Conservation (phyloP, 441 rosid genomes). For the Biscutella auriculata region DNA sequence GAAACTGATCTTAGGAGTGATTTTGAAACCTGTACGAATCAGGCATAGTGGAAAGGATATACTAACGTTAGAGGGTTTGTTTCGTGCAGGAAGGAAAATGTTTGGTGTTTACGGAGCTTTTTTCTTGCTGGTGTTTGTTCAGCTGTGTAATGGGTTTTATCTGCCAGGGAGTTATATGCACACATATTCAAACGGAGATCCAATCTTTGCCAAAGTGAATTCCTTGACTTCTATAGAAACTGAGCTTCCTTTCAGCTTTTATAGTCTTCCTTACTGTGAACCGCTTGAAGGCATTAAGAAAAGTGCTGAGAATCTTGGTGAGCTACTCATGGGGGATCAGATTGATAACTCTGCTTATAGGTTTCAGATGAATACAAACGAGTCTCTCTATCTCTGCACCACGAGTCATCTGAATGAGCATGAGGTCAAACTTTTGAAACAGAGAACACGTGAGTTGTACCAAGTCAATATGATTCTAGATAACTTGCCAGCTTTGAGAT, state of each 20-base stretch:
- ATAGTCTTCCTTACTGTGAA: conserved; percentile 73
- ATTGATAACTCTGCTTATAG: conserved; percentile 81
- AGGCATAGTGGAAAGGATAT: background rate
- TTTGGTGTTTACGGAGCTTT: conserved; percentile 30
- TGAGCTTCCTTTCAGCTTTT: conserved; percentile 78
- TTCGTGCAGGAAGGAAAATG: conserved; percentile 27
- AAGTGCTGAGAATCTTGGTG: conserved; percentile 94
- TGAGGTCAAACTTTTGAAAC: conserved; percentile 81
- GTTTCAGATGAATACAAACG: conserved; percentile 65
- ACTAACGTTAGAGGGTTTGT: background rate
- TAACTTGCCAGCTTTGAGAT: conserved; percentile 83
- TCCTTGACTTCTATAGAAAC: conserved; percentile 89
- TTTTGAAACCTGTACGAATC: background rate
- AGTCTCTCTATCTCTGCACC: conserved; percentile 70
- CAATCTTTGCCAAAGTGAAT: conserved; percentile 64
- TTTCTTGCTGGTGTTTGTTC: conserved; percentile 33
- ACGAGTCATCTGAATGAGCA: conserved; percentile 45
- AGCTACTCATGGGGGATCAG: conserved; percentile 96
- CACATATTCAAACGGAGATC: conserved; percentile 44
- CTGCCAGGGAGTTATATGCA: conserved; percentile 84
- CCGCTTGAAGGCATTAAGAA: conserved; percentile 58
- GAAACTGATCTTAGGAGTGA: background rate
- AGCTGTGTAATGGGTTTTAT: conserved; percentile 56
- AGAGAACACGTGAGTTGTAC: conserved; percentile 77
- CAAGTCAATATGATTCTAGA: conserved; percentile 91